Evolutionary conservation across 768 basidiomycete species (phyloP), one percentile per base, ranked within the genome.

Genomic region (Exsudoporus frostii): DNA sequence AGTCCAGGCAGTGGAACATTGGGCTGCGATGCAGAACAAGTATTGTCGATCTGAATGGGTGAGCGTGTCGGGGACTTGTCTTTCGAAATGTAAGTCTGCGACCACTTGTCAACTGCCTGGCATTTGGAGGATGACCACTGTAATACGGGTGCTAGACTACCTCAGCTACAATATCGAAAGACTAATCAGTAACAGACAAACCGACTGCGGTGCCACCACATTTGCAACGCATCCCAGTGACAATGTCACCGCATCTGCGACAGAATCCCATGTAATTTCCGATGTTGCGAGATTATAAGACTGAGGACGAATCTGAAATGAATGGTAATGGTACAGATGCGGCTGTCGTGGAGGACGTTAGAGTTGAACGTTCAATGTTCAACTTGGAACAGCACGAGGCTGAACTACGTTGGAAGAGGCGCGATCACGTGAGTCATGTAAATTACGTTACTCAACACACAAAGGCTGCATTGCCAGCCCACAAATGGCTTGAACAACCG

Each of bases 241-340:
- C 89, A 53, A 93, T 90, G 57, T 92, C 87, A 52, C 90, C 91
- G 64, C 90, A 93, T 66, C 88, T 78, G 54, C 88, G 80, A 73
- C 91, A 93, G 64, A 92, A 92, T 22, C 86, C 87, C 90, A 92
- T 92, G 25, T 22, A 39, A 55, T 45, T 39, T 25, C 45, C 27
- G 39, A 25, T 25, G 15, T 6, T 9, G 22, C 20, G 33, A 37
- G 29, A 45, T 24, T 42, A 45, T n/a, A 36, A 24, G 6, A 34
- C 20, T 6, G 7, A 7, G 17, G 44, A 30, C 24, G 25, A 37
- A 37, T 13, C 22, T 19, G 37, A 29, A 40, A 25, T 24, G 22
- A 39, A 53, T 25, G 33, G 14, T n/a, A 24, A 48, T 32, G 32
- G 14, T 39, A 40, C 22, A 41, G 39, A 46, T 38, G 32, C 4